Conservation (phyloP, 192 early-diverging fungal genomes). For the Cladochytrium replicatum region DNA sequence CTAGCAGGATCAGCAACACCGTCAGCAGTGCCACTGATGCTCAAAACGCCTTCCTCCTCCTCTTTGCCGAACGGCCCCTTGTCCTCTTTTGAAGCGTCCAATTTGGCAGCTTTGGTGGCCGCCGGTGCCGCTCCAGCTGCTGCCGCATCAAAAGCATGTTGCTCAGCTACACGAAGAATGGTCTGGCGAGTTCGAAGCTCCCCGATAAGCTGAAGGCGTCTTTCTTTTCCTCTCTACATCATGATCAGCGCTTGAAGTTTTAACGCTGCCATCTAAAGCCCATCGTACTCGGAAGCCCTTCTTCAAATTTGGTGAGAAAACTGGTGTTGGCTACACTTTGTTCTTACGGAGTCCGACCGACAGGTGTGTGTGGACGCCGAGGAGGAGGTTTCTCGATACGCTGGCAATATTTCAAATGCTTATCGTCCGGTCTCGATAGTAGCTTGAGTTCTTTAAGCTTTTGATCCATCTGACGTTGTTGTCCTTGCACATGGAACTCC, state of each 20-base stretch:
- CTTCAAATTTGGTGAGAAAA: slow-evolving; percentile 13
- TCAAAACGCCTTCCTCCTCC: too few relatives aligned
- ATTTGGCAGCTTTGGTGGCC: too few relatives aligned
- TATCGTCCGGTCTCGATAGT: slow-evolving; percentile 9
- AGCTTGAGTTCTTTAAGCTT: slow-evolving; percentile 36
- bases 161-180: slow-evolving; percentile 15
- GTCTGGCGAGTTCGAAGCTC: slow-evolving; percentile 44
- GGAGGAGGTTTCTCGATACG: slow-evolving; percentile 45
- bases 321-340: slow-evolving; percentile 2
- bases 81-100: too few relatives aligned
- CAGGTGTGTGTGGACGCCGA: slow-evolving; percentile 37
- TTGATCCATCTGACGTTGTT: slow-evolving; percentile 36
- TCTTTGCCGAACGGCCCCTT: too few relatives aligned
- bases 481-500: slow-evolving; percentile 40
- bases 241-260: slow-evolving; percentile 43
- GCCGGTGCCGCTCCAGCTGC: too few relatives aligned
- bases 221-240: too few relatives aligned
- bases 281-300: too few relatives aligned
- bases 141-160: slow-evolving; percentile 16
- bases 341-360: slow-evolving; percentile 28
- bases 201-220: slow-evolving; percentile 39
- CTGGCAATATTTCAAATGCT: slow-evolving; percentile 33
- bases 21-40: too few relatives aligned
- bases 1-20: too few relatives aligned
- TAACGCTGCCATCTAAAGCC: slow-evolving; percentile 36